Base-by-base conservation (phyloP, 768 basidiomycete genomes). In the Lactarius psammicola region DNA sequence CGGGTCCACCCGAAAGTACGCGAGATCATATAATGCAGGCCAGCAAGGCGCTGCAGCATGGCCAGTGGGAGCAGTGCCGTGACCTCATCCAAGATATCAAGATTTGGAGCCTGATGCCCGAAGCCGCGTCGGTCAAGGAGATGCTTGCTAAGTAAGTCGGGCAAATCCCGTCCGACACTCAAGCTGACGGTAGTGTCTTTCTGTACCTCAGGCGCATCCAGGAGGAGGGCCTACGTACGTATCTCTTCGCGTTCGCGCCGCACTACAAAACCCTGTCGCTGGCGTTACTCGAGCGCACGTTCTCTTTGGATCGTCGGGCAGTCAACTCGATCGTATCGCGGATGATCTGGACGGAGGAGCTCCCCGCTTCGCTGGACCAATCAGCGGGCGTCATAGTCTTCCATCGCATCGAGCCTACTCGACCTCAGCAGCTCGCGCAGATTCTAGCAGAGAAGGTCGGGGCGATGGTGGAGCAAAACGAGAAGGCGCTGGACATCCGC, bases 21-120 rank as follows among this genome's bases (percentile, higher is more conserved):
- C 82, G 97, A 38, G 97, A 99, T 73, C 97, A 98, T 75, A 96
- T 99, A 76, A 97, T 98, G 92, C 96, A 98, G 76, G 97, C 97
- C 2, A 93, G 91, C 78, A 98, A 94, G 77, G 95, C 97, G 1
- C 77, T 99, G 56, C 95, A 98, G 78, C 87, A 90, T 68, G 97
- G 96, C 20, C 94, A 98, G 72, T 99, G 97, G 97, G 92, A 96
- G 75, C 88, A 89, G 73, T 96, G 95, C 72, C 85, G 90, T 55
- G 95, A 98, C 73, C 81, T 99, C 61, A 86, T 98, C 60, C 89
- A 95, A 74, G 88, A 89, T 74, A 98, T 98, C 82, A 98, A 97
- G 78, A 95, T 98, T 38, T 98, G 97, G 97, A 89, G 86, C 71
- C 78, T 99, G 67, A 94, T 99, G 90, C 95, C 95, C 1, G 94